Percentiles rank a stretch among this genome's conserved stretches.
These are phyloP conservation scores for Cruciata laevipes DNA, from an alignment of 257 asterid species.

Conservation along the genomic window DNA sequence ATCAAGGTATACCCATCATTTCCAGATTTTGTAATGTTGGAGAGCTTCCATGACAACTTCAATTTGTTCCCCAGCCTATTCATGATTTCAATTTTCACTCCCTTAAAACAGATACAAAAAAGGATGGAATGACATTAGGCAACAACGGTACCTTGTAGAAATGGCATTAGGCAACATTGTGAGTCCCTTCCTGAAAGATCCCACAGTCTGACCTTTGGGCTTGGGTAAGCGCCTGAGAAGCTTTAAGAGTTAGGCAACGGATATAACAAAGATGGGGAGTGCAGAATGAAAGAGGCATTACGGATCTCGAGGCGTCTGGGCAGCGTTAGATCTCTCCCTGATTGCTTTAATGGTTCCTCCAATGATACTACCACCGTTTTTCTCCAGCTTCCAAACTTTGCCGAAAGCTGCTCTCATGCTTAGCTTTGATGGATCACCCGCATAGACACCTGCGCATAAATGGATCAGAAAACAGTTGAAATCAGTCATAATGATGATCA, in stretches of 20 bases:
- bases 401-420: slow-evolving; percentile 99
- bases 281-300: slow-evolving; percentile 31
- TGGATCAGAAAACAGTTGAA: too few relatives aligned
- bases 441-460: slow-evolving; percentile 99
- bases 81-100: not conserved
- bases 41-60: slow-evolving; percentile 85
- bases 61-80: slow-evolving; percentile 74
- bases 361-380: slow-evolving; percentile 88
- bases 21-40: slow-evolving; percentile 45
- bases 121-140: not conserved
- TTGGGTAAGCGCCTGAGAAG: slow-evolving; percentile 75
- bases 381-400: slow-evolving; percentile 94
- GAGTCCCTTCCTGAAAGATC: slow-evolving; percentile 86
- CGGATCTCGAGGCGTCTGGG: slow-evolving; percentile 80
- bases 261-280: slow-evolving; percentile 10
- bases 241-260: slow-evolving; percentile 18
- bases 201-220: slow-evolving; percentile 97
- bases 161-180: slow-evolving; percentile 73
- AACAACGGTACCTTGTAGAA: slow-evolving; percentile 46
- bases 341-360: slow-evolving; percentile 89
- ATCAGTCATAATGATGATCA: too few relatives aligned
- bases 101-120: too few relatives aligned
- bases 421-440: slow-evolving; percentile 92
- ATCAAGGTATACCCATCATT: slow-evolving; percentile 56
- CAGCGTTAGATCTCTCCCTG: slow-evolving; percentile 43